Conservation (phyloP, 441 rosid genomes). For the Corymbia calophylla region DNA sequence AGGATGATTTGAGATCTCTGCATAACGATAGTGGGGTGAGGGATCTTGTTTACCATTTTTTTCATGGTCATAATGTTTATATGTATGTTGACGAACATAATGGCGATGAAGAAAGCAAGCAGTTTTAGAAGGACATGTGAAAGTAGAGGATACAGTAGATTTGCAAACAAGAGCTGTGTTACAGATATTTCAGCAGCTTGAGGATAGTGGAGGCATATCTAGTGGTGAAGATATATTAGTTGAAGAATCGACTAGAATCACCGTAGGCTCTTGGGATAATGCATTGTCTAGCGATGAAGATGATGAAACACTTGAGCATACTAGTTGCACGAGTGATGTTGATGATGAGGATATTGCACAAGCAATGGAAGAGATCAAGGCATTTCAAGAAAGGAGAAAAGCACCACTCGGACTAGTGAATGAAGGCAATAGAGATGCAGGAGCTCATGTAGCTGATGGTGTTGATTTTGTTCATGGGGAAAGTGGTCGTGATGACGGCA, state of each 20-base stretch:
- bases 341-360: background rate
- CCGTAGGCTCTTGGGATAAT: fast-evolving
- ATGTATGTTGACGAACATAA: background rate
- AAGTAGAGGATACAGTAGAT: background rate
- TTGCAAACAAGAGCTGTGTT: background rate
- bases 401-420: background rate
- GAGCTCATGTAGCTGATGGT: background rate
- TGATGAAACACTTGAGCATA: background rate
- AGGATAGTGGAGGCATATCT: background rate
- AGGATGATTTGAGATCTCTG: background rate
- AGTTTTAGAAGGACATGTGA: background rate
- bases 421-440: background rate
- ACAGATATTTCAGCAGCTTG: background rate
- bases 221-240: background rate
- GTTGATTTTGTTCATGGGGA: background rate
- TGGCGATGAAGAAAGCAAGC: background rate
- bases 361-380: background rate
- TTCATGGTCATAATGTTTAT: background rate
- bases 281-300: background rate
- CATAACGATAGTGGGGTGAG: background rate
- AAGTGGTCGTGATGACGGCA: background rate
- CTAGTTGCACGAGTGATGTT: background rate
- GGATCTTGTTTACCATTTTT: background rate
- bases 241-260: background rate
- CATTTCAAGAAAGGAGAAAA: background rate